Percentiles rank a stretch among this genome's conserved stretches.
Evolutionary conservation across 176 grass and related monocot genomes (phyloP).

Genomic region (Paspalum notatum): DNA sequence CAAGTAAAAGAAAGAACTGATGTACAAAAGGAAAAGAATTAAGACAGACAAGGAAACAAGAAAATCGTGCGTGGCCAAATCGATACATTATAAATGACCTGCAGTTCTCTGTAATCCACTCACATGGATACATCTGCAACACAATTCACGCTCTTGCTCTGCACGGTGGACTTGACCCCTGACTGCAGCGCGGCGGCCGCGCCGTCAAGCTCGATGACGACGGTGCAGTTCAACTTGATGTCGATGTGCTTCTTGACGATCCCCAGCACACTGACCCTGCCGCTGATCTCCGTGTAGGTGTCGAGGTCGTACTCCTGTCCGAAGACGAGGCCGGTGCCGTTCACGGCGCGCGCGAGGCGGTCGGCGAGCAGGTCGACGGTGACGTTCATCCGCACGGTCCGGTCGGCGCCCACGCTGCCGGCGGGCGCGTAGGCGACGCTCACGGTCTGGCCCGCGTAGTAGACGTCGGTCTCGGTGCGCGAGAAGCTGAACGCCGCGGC

Average conservation of each 20-base stretch:
- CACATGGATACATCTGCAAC: constrained; percentile 23
- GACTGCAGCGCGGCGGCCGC: not conserved
- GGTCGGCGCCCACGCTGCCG: constrained; percentile 46
- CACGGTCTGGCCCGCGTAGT: constrained; percentile 43
- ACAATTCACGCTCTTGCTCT: constrained; percentile 40
- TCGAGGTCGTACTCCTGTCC: constrained; percentile 51
- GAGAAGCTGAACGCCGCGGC: constrained; percentile 65
- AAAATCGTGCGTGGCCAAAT: not conserved
- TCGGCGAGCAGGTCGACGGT: constrained; percentile 66
- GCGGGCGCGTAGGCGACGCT: constrained; percentile 63
- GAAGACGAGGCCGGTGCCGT: constrained; percentile 43
- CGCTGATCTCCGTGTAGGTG: constrained; percentile 63
- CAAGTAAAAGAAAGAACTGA: not conserved
- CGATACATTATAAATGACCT: too few relatives aligned
- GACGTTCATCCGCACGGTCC: constrained; percentile 55
- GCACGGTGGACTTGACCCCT: constrained; percentile 16
- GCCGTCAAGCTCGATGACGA: constrained; percentile 35
- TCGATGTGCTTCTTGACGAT: constrained; percentile 67
- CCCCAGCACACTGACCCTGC: constrained; percentile 56
- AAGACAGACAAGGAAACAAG: not conserved
- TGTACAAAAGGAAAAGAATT: not conserved
- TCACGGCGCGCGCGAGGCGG: constrained; percentile 37
- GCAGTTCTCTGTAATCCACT: not conserved
- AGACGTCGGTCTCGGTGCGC: constrained; percentile 51
- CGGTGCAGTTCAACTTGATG: constrained; percentile 59